Evolutionary conservation across 2,329 filamentous ascomycete genomes (phyloP).

Genomic region (Claviceps spartinae): DNA sequence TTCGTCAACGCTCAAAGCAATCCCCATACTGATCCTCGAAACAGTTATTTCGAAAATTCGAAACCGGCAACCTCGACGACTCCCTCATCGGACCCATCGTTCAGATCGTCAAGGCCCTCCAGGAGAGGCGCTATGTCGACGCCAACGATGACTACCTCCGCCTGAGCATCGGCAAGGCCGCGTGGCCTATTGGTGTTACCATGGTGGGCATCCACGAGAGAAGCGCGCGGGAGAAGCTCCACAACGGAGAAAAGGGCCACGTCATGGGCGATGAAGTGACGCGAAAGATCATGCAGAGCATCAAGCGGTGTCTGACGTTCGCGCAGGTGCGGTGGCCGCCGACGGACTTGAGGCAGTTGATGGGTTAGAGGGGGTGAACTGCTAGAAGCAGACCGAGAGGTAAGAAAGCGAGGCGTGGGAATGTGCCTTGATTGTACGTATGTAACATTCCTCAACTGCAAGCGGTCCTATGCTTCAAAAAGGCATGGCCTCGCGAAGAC

Average conservation of each 20-base stretch:
- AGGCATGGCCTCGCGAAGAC: not conserved
- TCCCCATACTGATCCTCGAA: too few species aligned
- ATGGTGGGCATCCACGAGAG: constrained; percentile 99
- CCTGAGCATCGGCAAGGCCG: constrained; percentile 88
- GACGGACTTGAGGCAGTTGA: constrained; percentile 80
- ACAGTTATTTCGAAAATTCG: constrained; percentile 73
- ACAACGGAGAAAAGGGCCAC: constrained; percentile 76
- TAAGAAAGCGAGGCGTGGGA: too few species aligned
- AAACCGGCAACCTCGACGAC: constrained; percentile 66
- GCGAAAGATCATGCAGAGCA: constrained; percentile 91
- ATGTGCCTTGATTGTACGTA: too few species aligned
- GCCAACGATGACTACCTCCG: constrained; percentile 91
- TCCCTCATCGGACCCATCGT: constrained; percentile 69
- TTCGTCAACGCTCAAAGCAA: not conserved
- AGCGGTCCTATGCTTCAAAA: too few species aligned
- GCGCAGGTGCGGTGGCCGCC: constrained; percentile 95
- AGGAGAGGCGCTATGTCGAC: constrained; percentile 84
- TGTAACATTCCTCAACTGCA: too few species aligned
- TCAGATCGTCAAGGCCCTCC: constrained; percentile 83
- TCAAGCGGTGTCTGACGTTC: constrained; percentile 93
- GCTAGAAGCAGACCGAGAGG: too few species aligned
- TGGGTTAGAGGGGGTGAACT: constrained; percentile 43
- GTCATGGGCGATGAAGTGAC: constrained; percentile 96
- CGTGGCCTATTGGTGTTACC: constrained; percentile 97
- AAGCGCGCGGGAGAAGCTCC: constrained; percentile 86